Conservation (phyloP, 2,329 filamentous ascomycete genomes). For the Lasiodiplodia citricola region DNA sequence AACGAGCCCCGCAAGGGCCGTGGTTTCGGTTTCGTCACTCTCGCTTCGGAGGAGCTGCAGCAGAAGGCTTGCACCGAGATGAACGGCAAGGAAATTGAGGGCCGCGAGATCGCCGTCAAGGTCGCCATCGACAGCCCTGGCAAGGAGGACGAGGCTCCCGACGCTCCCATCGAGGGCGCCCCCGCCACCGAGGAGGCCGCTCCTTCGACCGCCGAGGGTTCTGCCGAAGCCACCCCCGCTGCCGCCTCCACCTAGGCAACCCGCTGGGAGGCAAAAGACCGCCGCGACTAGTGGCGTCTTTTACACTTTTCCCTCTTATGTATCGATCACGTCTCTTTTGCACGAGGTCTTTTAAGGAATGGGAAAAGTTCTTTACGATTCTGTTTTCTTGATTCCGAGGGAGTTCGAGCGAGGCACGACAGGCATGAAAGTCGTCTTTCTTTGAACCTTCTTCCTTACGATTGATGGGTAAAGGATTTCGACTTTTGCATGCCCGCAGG, state of each 20-base stretch:
- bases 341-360: slow-evolving; percentile 26
- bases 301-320: slow-evolving; percentile 16
- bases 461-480: slow-evolving; percentile 23
- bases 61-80: slow-evolving; percentile 97
- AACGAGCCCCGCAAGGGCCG: slow-evolving; percentile 98
- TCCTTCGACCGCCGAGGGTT: slow-evolving; percentile 28
- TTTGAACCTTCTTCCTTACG: slow-evolving; percentile 20
- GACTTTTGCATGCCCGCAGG: slow-evolving; percentile 26
- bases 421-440: slow-evolving; percentile 25
- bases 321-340: slow-evolving; percentile 25
- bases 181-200: slow-evolving; percentile 39
- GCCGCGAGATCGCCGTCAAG: slow-evolving; percentile 99
- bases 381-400: slow-evolving; percentile 26
- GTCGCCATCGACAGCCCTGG: slow-evolving; percentile 99
- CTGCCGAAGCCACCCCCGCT: slow-evolving; percentile 27
- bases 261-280: neutral
- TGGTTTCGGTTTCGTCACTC: slow-evolving; percentile 97
- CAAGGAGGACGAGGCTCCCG: slow-evolving; percentile 85
- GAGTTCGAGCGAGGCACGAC: slow-evolving; percentile 26
- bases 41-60: slow-evolving; percentile 93
- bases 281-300: slow-evolving; percentile 16
- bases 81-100: slow-evolving; percentile 99
- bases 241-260: slow-evolving; percentile 16
- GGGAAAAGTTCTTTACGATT: slow-evolving; percentile 25
- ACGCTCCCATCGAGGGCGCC: slow-evolving; percentile 50